Conservation (phyloP, 345 rosid species). For the Excoecaria cochinchinensis region DNA sequence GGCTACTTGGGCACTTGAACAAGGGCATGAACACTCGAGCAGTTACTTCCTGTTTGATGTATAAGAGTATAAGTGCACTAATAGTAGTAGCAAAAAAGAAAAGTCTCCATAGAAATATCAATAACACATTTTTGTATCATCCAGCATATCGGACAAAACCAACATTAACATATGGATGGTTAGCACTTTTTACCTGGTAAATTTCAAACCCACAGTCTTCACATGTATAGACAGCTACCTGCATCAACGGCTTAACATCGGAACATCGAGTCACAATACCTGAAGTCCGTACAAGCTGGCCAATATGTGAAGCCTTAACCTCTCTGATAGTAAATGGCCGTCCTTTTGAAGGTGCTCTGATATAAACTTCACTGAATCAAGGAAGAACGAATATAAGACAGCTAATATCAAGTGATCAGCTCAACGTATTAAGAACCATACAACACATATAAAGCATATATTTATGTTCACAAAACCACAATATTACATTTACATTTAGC, state of each 20-base stretch:
- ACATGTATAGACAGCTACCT: slow-evolving; percentile 95
- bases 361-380: slow-evolving; percentile 76
- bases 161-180: neutral
- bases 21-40: slow-evolving; percentile 93
- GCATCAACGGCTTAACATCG: slow-evolving; percentile 98
- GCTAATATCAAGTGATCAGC: neutral
- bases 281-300: slow-evolving; percentile 83
- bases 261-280: slow-evolving; percentile 98
- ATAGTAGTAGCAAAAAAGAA: neutral
- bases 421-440: neutral
- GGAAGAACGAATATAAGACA: neutral
- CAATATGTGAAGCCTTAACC: slow-evolving; percentile 90
- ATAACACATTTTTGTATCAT: neutral
- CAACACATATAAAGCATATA: neutral
- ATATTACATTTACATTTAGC: neutral
- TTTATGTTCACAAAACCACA: neutral
- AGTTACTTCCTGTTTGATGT: slow-evolving; percentile 71
- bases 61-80: slow-evolving; percentile 18
- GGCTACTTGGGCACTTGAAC: slow-evolving; percentile 77
- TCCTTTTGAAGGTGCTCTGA: slow-evolving; percentile 81
- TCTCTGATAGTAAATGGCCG: slow-evolving; percentile 80
- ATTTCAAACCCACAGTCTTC: slow-evolving; percentile 96
- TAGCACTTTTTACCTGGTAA: slow-evolving; percentile 65
- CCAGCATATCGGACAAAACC: neutral
- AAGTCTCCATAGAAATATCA: neutral